Percentiles rank a stretch among this genome's conserved stretches.
These are phyloP conservation scores for Fusarium sp. DNA, from an alignment of 2,329 filamentous ascomycete genomes.

Conservation along the genomic window DNA sequence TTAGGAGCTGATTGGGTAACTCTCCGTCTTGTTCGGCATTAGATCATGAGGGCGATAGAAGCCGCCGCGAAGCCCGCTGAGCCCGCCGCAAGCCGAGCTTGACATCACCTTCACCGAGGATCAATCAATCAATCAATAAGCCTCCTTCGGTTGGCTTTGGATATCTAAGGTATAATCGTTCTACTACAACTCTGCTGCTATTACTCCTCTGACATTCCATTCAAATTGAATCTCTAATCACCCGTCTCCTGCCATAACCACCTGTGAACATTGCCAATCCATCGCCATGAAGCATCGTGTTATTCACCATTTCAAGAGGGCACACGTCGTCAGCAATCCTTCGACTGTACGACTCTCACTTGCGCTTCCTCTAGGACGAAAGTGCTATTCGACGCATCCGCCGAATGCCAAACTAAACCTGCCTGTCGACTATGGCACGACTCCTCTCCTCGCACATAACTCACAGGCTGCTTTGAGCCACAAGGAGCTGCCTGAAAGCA, in stretches of 20 bases:
- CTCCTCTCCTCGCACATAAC: slow-evolving; percentile 82
- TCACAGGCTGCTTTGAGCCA: slow-evolving; percentile 76
- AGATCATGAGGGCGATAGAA: slow-evolving; percentile 37
- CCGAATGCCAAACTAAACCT: slow-evolving; percentile 78
- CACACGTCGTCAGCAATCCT: slow-evolving; percentile 31
- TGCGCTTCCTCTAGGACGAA: slow-evolving; percentile 28
- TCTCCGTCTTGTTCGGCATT: slow-evolving; percentile 45
- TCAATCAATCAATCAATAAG: slow-evolving; percentile 37
- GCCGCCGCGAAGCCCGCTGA: slow-evolving; percentile 34
- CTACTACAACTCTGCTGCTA: not conserved
- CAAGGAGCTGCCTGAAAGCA: slow-evolving; percentile 74
- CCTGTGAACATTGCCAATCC: slow-evolving; percentile 4
- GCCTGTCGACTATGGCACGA: slow-evolving; percentile 87
- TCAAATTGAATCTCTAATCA: slow-evolving; percentile 15
- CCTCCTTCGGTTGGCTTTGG: slow-evolving; percentile 32
- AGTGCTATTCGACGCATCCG: slow-evolving; percentile 65
- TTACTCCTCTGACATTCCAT: slow-evolving; percentile 25
- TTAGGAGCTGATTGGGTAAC: slow-evolving; percentile 21
- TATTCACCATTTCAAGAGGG: slow-evolving; percentile 46
- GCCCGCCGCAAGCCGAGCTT: slow-evolving; percentile 54
- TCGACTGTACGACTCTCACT: slow-evolving; percentile 32
- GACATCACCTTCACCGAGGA: slow-evolving; percentile 46
- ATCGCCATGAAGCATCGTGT: slow-evolving; percentile 49
- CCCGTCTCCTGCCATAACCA: slow-evolving; percentile 8
- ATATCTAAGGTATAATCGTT: slow-evolving; percentile 33